phyloP scores from a whole-genome alignment of 202 grass and related monocot species.

The Saccharum hybrid region DNA sequence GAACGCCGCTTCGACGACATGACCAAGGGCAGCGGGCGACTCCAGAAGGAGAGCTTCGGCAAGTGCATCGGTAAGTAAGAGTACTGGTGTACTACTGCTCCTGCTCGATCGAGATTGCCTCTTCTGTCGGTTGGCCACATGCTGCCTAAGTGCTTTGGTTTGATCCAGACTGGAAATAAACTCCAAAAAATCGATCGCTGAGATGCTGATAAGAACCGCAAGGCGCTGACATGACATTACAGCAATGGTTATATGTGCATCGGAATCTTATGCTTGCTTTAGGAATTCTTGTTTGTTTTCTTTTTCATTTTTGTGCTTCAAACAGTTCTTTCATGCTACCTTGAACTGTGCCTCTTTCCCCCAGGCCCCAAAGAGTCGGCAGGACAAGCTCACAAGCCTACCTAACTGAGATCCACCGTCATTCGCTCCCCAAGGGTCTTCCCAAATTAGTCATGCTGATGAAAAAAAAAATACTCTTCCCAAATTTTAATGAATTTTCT shows the following conservation, averaged over 20 bases:
- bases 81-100: neutral
- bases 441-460: no score
- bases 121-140: neutral
- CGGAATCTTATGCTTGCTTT: conserved; percentile 14
- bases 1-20: conserved; percentile 83
- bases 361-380: neutral
- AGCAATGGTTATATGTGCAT: neutral
- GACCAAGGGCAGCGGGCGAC: conserved; percentile 52
- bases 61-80: conserved; percentile 86
- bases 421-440: no score
- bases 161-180: conserved; percentile 13
- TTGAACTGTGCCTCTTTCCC: no score
- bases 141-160: neutral
- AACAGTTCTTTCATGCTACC: no score
- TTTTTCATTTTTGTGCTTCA: conserved; percentile 14
- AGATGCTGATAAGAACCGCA: neutral
- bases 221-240: neutral
- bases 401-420: no score
- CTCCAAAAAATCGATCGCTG: neutral
- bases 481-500: neutral
- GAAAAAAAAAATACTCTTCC: no score
- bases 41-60: conserved; percentile 80
- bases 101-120: neutral
- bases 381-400: no score
- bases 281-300: conserved; percentile 19